These are phyloP conservation scores for Plasmodium knowlesi DNA, from an alignment of 169 alveolate species.

Conservation along the genomic window DNA sequence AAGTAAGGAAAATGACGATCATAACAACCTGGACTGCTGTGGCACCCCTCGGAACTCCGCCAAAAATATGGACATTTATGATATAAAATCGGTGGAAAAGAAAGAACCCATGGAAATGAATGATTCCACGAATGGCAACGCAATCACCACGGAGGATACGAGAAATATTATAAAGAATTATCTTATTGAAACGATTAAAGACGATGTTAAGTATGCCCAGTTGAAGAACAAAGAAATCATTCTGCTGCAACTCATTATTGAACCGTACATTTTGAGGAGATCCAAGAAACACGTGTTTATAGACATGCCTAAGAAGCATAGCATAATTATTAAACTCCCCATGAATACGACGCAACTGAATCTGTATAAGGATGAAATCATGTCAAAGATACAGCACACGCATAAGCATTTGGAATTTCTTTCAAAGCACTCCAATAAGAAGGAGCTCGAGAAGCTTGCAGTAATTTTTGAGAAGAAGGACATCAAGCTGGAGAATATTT, in stretches of 20 bases:
- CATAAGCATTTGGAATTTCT: slow-evolving; percentile 61
- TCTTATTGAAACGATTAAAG: slow-evolving; percentile 26
- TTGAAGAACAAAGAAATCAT: slow-evolving; percentile 52
- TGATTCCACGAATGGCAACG: neutral
- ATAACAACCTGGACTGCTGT: neutral
- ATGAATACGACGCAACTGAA: slow-evolving; percentile 78
- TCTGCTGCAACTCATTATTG: slow-evolving; percentile 85
- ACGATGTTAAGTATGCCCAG: slow-evolving; percentile 43
- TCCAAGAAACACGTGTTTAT: slow-evolving; percentile 89
- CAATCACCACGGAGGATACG: neutral
- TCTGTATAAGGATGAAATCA: slow-evolving; percentile 78
- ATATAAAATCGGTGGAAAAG: slow-evolving; percentile 4
- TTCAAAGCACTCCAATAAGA: slow-evolving; percentile 30
- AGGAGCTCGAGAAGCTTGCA: slow-evolving; percentile 13
- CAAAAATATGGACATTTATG: neutral
- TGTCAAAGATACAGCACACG: slow-evolving; percentile 59
- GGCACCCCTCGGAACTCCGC: neutral
- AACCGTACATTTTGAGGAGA: slow-evolving; percentile 92
- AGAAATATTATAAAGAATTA: slow-evolving; percentile 32
- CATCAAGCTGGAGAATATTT: neutral
- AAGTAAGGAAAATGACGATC: slow-evolving; percentile 10
- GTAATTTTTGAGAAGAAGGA: slow-evolving; percentile 16
- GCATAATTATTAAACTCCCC: slow-evolving; percentile 77
- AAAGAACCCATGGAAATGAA: neutral
- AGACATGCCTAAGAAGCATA: slow-evolving; percentile 88